Evolutionary conservation across 73 alveolate species (phyloP).

Genomic region (Paramecium sexaurelia): DNA sequence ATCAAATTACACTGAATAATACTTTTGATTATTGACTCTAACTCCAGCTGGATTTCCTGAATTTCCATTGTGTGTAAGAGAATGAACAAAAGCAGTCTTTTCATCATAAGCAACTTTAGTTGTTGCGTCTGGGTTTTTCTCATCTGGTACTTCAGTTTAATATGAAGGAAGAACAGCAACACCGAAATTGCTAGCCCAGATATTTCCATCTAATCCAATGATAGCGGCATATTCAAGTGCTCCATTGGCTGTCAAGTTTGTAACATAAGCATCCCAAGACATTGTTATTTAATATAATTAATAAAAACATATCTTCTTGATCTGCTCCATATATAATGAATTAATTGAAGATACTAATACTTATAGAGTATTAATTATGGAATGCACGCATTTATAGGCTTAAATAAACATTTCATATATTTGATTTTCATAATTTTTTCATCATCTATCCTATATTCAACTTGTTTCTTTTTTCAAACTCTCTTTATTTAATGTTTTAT

Average conservation of each 20-base stretch:
- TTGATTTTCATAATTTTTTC: neutral
- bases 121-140: neutral
- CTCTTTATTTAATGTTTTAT: neutral
- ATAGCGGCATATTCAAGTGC: conserved; percentile 43
- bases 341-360: neutral
- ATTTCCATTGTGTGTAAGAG: neutral
- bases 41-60: conserved; percentile 24
- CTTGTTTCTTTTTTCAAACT: neutral
- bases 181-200: conserved; percentile 52
- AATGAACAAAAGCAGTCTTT: neutral
- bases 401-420: neutral
- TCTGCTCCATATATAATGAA: neutral
- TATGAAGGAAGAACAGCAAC: neutral
- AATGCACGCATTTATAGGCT: neutral
- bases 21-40: conserved; percentile 35
- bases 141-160: conserved; percentile 16
- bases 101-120: conserved; percentile 10
- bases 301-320: neutral
- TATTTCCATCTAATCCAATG: conserved; percentile 32
- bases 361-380: neutral
- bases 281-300: neutral
- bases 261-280: conserved; percentile 52
- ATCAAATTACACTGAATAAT: conserved; percentile 38
- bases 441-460: neutral
- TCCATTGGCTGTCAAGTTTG: conserved; percentile 32